phyloP scores from a whole-genome alignment of 441 rosid species.

The Sinapis alba region DNA sequence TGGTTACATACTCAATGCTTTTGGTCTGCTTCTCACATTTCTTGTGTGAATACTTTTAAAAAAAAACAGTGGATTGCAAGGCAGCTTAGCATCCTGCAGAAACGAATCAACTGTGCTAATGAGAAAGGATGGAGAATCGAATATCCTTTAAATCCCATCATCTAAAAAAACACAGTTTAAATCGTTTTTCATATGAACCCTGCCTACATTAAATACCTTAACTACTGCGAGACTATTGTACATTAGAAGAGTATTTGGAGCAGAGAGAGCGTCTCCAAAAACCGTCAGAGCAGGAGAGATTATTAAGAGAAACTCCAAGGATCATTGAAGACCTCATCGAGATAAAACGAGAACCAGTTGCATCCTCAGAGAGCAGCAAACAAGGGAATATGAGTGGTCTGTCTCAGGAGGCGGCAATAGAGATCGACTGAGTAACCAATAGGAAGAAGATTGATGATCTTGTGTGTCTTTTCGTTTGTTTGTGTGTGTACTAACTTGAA shows the following conservation, averaged over 20 bases:
- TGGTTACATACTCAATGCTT: neutral
- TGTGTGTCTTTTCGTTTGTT: neutral
- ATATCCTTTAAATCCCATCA: slow-evolving; percentile 54
- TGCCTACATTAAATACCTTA: slow-evolving; percentile 39
- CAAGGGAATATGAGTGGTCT: slow-evolving; percentile 10
- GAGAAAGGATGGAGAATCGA: slow-evolving; percentile 53
- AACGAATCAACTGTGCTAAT: slow-evolving; percentile 48
- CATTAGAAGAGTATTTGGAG: slow-evolving; percentile 50
- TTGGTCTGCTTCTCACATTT: slow-evolving; percentile 22
- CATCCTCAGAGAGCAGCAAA: slow-evolving; percentile 16
- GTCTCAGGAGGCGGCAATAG: slow-evolving; percentile 13
- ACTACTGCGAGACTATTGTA: slow-evolving; percentile 13
- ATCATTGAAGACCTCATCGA: slow-evolving; percentile 44
- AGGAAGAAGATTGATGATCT: neutral
- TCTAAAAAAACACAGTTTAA: neutral
- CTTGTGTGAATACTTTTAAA: slow-evolving; percentile 42
- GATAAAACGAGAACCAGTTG: slow-evolving; percentile 10
- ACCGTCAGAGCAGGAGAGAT: slow-evolving; percentile 58
- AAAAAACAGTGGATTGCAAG: slow-evolving; percentile 58
- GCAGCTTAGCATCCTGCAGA: slow-evolving; percentile 54
- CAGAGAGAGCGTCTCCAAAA: slow-evolving; percentile 54
- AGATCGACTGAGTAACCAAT: slow-evolving; percentile 22
- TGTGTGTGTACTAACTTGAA: neutral
- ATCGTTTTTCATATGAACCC: neutral
- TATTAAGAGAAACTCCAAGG: slow-evolving; percentile 44